Evolutionary conservation across 2,329 filamentous ascomycete genomes (phyloP).

Genomic region (Monilinia vaccinii-corymbosi): DNA sequence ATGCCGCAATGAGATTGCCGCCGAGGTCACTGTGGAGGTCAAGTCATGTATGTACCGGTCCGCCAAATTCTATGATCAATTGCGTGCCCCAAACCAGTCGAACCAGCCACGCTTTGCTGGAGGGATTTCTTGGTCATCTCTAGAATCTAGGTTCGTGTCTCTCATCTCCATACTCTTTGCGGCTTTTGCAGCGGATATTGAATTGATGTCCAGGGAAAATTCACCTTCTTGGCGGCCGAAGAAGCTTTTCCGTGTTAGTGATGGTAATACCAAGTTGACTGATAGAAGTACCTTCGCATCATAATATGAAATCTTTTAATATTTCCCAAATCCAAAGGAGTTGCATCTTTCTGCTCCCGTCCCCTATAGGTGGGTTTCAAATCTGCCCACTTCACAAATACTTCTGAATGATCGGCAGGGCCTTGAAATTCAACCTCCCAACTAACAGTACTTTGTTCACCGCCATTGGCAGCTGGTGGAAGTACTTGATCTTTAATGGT

Average conservation of each 20-base stretch:
- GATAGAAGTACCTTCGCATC: conserved; percentile 61
- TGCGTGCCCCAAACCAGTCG: conserved; percentile 7
- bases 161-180: neutral
- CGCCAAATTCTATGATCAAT: conserved; percentile 5
- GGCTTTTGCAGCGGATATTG: conserved; percentile 40
- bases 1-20: neutral
- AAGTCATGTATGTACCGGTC: neutral
- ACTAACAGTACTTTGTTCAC: conserved; percentile 62
- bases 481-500: conserved; percentile 63
- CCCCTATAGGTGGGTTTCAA: conserved; percentile 70
- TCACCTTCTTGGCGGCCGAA: conserved; percentile 65
- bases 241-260: conserved; percentile 46
- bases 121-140: neutral
- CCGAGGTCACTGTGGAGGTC: neutral
- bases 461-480: conserved; percentile 47
- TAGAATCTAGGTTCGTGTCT: neutral
- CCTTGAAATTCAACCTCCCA: conserved; percentile 64
- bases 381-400: conserved; percentile 54
- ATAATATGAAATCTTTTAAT: conserved; percentile 66
- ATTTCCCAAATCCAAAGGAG: conserved; percentile 46
- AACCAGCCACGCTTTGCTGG: conserved; percentile 8
- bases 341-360: conserved; percentile 49
- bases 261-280: conserved; percentile 6
- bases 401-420: conserved; percentile 27
- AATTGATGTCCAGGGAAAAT: conserved; percentile 49